Evolutionary conservation across 768 basidiomycete genomes (phyloP), one percentile per base, ranked within the genome.

Genomic region (Suillus brevipes): DNA sequence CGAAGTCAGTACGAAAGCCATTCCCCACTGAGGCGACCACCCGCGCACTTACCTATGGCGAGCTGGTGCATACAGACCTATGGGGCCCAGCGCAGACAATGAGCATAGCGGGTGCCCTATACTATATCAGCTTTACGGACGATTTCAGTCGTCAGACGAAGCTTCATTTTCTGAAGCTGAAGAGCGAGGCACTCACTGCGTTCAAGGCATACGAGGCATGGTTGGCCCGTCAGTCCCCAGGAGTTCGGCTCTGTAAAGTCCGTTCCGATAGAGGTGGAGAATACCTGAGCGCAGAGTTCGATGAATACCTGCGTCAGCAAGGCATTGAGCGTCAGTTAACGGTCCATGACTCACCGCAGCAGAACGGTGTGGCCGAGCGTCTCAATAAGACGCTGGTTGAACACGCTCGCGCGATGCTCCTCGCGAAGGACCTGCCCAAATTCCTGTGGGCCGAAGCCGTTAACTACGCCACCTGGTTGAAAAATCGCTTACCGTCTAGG

Each of bases 401-500:
- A 8, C 52, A 68, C 3, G 69, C 66, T 0, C 63, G 74, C 0
- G 64, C 69, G 1, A 65, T 78, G 60, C 64, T 78, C 2, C 23
- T 61, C 1, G 74, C 74, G 18, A 56, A 68, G 0, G 61, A 69
- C 3, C 63, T 78, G 12, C 71, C 72, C 0, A 58, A 64, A 43
- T 63, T 49, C 16, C 64, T 72, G 20, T 77, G 38, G 70, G 70
- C 20, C 13, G 62, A 20, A 55, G 69, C 28, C 0, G 67, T 77
- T 0, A 62, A 59, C 0, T 73, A 82, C 63, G 76, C 73, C 0
- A 70, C 76, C 0, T 83, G 78, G 73, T 43, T 83, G 38, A 70
- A 73, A 61, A 82, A 82, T 62, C 49, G 74, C 2, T 72, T 74
- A 0, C 68, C 74, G 0, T 77, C 74, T 0, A 67, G 69, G 12